phyloP scores from a whole-genome alignment of 257 asterid genomes.

The Leptodermis oblonga region DNA sequence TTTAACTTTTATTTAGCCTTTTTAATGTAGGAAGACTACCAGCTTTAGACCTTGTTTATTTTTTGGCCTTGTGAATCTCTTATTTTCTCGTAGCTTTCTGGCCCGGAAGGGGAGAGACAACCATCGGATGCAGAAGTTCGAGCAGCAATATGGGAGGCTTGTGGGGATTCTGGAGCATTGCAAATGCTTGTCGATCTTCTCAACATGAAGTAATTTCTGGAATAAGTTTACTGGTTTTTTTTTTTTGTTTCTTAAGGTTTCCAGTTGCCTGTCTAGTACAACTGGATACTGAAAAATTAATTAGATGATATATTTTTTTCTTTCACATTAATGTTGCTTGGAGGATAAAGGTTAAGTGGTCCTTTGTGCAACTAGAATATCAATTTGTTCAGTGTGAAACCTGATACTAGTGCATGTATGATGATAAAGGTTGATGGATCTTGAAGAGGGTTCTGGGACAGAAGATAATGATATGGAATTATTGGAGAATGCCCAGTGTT shows the following conservation, averaged over 20 bases:
- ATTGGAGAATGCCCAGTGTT: conserved; percentile 32
- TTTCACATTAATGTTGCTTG: not conserved
- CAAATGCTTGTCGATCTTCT: conserved; percentile 91
- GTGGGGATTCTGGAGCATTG: conserved; percentile 85
- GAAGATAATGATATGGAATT: conserved; percentile 59
- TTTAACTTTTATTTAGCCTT: not conserved
- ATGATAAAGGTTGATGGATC: conserved; percentile 61
- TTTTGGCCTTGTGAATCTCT: not conserved
- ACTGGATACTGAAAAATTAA: not conserved
- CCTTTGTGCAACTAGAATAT: not conserved
- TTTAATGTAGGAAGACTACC: not conserved
- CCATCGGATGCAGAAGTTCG: conserved; percentile 79
- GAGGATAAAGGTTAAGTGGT: not conserved
- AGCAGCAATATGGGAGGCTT: conserved; percentile 86
- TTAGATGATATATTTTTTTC: not conserved
- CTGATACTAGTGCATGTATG: conserved; percentile 14
- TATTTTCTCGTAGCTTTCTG: conserved; percentile 53
- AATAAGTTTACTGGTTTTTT: not conserved
- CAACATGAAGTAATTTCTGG: conserved; percentile 56
- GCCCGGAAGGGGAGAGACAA: conserved; percentile 59
- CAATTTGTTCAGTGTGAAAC: not conserved
- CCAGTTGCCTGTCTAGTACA: not conserved
- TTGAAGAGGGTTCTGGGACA: conserved; percentile 84
- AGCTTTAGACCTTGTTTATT: not conserved
- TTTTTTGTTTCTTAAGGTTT: not conserved